phyloP scores from a whole-genome alignment of 2,329 filamentous ascomycete species.

The Diaporthe nobilis region DNA sequence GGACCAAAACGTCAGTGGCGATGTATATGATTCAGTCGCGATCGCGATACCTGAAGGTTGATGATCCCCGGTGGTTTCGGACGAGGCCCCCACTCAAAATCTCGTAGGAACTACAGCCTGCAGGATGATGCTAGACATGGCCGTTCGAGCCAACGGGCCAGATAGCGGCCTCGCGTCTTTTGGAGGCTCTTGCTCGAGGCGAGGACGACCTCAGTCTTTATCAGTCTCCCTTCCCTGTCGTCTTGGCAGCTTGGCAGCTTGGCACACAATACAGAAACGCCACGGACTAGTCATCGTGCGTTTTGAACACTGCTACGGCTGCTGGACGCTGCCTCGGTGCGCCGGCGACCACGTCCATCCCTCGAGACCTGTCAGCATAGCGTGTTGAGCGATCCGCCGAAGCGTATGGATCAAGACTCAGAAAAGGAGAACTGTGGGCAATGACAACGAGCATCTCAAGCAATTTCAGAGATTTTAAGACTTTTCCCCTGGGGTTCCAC shows the following conservation, averaged over 20 bases:
- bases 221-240: not conserved
- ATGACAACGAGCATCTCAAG: not conserved
- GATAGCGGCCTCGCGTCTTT: conserved; percentile 25
- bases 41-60: not conserved
- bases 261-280: not conserved
- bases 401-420: not conserved
- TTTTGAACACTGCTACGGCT: not conserved
- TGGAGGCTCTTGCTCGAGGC: conserved; percentile 15
- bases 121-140: conserved; percentile 1
- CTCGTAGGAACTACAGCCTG: conserved; percentile 21
- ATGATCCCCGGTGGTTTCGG: conserved; percentile 17
- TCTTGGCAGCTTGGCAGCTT: conserved; percentile 17
- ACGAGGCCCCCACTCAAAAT: conserved; percentile 26
- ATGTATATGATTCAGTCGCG: conserved; percentile 24
- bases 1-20: not conserved
- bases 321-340: not conserved
- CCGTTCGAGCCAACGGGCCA: not conserved
- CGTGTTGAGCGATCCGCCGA: not conserved
- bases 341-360: not conserved
- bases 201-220: conserved; percentile 9
- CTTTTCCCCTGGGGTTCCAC: conserved; percentile 13
- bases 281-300: not conserved
- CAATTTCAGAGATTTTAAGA: conserved; percentile 17
- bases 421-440: not conserved
- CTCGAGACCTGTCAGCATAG: not conserved